Evolutionary conservation across 805 yeast species (phyloP), one percentile per base, ranked within the genome.

Genomic region (Martiniozyma abietophila): DNA sequence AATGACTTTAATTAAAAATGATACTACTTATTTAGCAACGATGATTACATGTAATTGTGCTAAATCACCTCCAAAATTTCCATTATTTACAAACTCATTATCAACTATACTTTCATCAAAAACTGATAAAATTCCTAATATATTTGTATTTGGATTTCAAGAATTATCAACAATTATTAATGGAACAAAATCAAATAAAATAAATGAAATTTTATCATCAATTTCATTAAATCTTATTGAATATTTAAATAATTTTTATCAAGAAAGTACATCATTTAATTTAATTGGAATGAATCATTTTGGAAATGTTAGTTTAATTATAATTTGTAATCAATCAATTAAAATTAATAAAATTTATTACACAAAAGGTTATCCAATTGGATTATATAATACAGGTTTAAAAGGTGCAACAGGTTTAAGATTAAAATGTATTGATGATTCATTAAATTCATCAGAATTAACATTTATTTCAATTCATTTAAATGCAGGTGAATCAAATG

Each of bases 391-490:
- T 38, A 74, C 89, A 1, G 71, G 76, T 35, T 51, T 82, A 47
- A 88, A 88, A 53, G 95, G 95, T 1, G 88, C 76, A 0, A 76
- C 71, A 2, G 83, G 79, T 0, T 32, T 79, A 2, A 58, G 88
- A 27, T 46, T 81, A n/a, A 42, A 42, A 1, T n/a, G n/a, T n/a
- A n/a, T n/a, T n/a, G n/a, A n/a, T n/a, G n/a, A n/a, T n/a, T n/a
- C n/a, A n/a, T 62, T 60, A 35, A 47, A 48, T 4, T 40, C 42
- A 4, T 26, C 34, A 4, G 68, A 61, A 27, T 59, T 75, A 39
- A 77, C 92, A 0, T 74, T 85, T 58, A 76, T 79, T 3, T 59
- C 66, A 25, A 71, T 78, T 4, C 97, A 88, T 60, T 56, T 88
- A 32, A 68, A 76, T 21, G 96, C 97, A 0, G 71, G 73, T 45